These are phyloP conservation scores for Chaetomium sp. DNA, from an alignment of 2,329 filamentous ascomycete genomes.

Conservation along the genomic window DNA sequence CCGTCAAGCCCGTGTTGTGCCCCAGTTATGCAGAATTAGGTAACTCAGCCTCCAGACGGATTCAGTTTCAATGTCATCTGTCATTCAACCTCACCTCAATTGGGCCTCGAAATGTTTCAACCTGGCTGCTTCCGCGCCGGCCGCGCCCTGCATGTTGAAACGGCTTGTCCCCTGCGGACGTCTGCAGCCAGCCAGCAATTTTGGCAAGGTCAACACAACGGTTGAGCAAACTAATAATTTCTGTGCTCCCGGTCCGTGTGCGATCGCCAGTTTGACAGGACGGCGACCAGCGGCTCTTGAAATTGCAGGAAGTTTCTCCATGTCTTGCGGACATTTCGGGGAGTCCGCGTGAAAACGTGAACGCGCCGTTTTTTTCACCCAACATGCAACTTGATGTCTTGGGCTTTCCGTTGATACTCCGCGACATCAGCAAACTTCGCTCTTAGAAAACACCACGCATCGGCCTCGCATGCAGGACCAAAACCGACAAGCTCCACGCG, in stretches of 20 bases:
- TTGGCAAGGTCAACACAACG: neutral
- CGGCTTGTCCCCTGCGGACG: neutral
- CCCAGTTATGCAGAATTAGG: neutral
- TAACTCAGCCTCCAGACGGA: neutral
- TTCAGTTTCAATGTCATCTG: neutral
- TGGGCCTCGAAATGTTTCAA: conserved; percentile 6
- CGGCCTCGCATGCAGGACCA: neutral
- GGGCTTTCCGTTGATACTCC: too few species aligned
- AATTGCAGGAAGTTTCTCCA: neutral
- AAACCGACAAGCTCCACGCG: neutral
- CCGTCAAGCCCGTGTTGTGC: neutral
- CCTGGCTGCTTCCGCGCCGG: neutral
- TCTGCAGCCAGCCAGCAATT: neutral
- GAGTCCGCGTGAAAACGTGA: too few species aligned
- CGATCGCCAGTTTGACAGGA: conserved; percentile 2
- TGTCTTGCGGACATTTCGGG: neutral
- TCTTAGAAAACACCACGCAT: neutral
- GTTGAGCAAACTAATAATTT: neutral
- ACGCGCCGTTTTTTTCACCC: too few species aligned
- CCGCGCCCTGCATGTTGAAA: neutral
- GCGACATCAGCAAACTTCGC: neutral
- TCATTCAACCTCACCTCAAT: neutral
- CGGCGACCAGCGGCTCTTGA: neutral
- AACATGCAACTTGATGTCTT: too few species aligned
- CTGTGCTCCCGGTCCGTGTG: neutral